Evolutionary conservation across 1,139 yeast species (phyloP).

Genomic region (Zygosaccharomyces pseudobailii): DNA sequence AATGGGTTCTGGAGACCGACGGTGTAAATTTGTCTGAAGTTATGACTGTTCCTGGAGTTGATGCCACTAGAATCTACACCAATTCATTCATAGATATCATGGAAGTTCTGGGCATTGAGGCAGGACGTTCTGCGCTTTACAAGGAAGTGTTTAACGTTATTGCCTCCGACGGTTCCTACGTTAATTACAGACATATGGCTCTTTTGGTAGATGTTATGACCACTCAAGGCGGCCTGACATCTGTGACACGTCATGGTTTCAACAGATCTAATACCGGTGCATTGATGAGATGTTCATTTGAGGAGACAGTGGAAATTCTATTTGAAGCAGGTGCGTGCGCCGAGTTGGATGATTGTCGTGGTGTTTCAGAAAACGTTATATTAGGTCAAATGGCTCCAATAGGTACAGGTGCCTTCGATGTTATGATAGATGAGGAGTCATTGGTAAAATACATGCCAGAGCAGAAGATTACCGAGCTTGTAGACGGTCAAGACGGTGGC

Average conservation of each 20-base stretch:
- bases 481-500: slow-evolving; percentile 67
- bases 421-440: slow-evolving; percentile 88
- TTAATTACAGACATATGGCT: slow-evolving; percentile 97
- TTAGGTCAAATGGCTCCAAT: slow-evolving; percentile 98
- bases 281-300: slow-evolving; percentile 97
- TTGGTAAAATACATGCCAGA: slow-evolving; percentile 48
- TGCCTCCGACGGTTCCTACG: slow-evolving; percentile 99
- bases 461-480: slow-evolving; percentile 38
- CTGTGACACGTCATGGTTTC: slow-evolving; percentile 99
- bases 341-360: slow-evolving; percentile 95
- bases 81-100: slow-evolving; percentile 95
- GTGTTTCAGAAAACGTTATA: slow-evolving; percentile 96
- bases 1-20: slow-evolving; percentile 98
- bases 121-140: slow-evolving; percentile 90
- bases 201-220: slow-evolving; percentile 98
- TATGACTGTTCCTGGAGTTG: slow-evolving; percentile 93
- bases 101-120: slow-evolving; percentile 96
- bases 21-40: slow-evolving; percentile 96
- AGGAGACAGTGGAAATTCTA: slow-evolving; percentile 95
- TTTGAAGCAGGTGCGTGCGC: slow-evolving; percentile 98
- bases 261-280: slow-evolving; percentile 99
- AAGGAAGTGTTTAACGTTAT: slow-evolving; percentile 93
- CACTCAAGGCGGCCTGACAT: slow-evolving; percentile 96
- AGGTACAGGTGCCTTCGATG: slow-evolving; percentile 98
- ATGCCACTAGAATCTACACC: slow-evolving; percentile 81